These are phyloP conservation scores for Cercospora sp. DNA, from an alignment of 2,329 filamentous ascomycete genomes.

Conservation along the genomic window DNA sequence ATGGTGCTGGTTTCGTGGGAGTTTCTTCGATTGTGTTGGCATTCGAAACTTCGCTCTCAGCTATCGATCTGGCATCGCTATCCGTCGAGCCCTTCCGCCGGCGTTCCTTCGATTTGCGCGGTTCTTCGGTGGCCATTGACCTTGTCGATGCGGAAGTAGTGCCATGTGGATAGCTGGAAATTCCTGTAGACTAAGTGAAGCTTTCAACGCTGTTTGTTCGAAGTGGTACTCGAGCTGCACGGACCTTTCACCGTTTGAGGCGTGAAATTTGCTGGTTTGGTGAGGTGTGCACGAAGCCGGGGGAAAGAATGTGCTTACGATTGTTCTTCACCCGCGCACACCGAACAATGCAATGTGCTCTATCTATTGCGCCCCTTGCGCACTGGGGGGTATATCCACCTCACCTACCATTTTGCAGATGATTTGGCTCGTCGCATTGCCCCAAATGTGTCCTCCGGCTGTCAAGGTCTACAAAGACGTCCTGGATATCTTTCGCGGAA, in stretches of 20 bases:
- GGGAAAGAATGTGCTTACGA: slow-evolving; percentile 35
- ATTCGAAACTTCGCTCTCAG: slow-evolving; percentile 23
- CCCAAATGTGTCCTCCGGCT: slow-evolving; percentile 35
- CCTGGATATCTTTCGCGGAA: slow-evolving; percentile 30
- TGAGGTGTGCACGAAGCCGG: slow-evolving; percentile 11
- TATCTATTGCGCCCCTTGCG: slow-evolving; percentile 13
- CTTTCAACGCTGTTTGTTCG: slow-evolving; percentile 5
- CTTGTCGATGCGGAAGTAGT: background rate
- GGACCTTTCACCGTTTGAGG: slow-evolving; percentile 19
- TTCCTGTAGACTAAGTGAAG: background rate
- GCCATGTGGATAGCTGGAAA: slow-evolving; percentile 11
- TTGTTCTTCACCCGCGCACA: slow-evolving; percentile 35
- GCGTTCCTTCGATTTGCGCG: slow-evolving; percentile 24
- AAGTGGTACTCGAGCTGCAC: slow-evolving; percentile 17
- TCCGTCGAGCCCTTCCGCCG: slow-evolving; percentile 21
- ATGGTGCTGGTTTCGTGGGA: slow-evolving; percentile 36
- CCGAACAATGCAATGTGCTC: slow-evolving; percentile 20
- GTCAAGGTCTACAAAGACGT: slow-evolving; percentile 33
- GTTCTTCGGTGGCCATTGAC: slow-evolving; percentile 21
- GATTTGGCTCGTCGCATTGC: slow-evolving; percentile 11
- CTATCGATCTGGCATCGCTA: slow-evolving; percentile 14
- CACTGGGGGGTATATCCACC: background rate
- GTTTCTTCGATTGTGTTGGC: slow-evolving; percentile 20
- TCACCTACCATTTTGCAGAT: slow-evolving; percentile 6
- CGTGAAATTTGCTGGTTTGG: slow-evolving; percentile 8